Evolutionary conservation across 768 basidiomycete species (phyloP), one percentile per base, ranked within the genome.

Genomic region (Podaxis sp.): DNA sequence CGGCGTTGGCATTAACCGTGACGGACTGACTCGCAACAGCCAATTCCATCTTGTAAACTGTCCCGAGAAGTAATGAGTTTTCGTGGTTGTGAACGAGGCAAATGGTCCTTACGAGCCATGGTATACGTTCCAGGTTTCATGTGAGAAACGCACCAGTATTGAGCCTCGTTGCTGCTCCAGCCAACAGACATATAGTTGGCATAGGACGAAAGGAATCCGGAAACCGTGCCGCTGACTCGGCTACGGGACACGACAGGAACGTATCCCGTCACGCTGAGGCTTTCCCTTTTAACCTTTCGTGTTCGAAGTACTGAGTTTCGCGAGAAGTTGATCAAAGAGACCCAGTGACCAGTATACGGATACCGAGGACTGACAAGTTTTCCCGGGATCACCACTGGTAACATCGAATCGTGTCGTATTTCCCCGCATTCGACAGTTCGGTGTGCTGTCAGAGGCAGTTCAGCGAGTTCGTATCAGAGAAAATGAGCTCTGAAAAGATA

Each of bases 51-150:
- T 76, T 73, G 67, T 77, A 79, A 32, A 78, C 73, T 74, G 55
- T 46, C 5, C 23, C 42, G 37, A 35, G 21, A 0, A 35, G 16
- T 32, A 32, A 14, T 25, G 23, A 32, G n/a, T 6, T 21, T 56
- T 6, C 16, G 37, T 25, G 3, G 18, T 1, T 0, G 36, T 47
- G 2, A 18, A 37, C 23, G 16, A 37, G 18, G n/a, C 44, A n/a
- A 60, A 21, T 37, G 5, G 13, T 5, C 66, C 70, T 46, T 47
- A 75, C 74, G 58, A n/a, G 76, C 77, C 72, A 73, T 73, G 4
- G 76, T 78, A 62, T 79, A 79, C 0, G 76, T 78, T 14, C 77
- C 77, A 5, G 77, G 75, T 61, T 77, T 79, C 77, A 79, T 79
- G 57, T 68, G 69, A 3, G 78, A 11, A 63, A 59, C 13, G n/a